Evolutionary conservation across 164 flowering plant species (phyloP).

Genomic region (Paratinospora sagittata): DNA sequence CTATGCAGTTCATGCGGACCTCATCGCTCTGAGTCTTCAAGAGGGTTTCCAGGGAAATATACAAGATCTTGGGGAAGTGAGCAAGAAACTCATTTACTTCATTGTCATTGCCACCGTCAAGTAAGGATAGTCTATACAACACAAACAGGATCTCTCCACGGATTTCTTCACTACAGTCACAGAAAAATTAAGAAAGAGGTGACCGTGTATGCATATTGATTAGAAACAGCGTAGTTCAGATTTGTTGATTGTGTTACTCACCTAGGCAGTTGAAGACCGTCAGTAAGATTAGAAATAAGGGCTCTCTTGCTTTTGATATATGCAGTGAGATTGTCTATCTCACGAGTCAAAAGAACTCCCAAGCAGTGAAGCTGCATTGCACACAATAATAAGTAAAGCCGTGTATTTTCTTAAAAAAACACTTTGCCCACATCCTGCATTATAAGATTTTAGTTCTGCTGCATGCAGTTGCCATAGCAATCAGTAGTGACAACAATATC

Average conservation of each 20-base stretch:
- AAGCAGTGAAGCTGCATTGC: constrained; percentile 80
- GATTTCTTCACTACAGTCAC: constrained; percentile 64
- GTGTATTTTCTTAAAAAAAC: background rate
- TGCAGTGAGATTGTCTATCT: constrained; percentile 27
- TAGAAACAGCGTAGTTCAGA: background rate
- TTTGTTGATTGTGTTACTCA: constrained; percentile 24
- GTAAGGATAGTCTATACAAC: constrained; percentile 51
- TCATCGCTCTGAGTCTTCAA: constrained; percentile 79
- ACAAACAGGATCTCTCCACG: constrained; percentile 85
- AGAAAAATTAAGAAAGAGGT: too few species aligned
- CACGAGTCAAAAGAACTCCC: constrained; percentile 57
- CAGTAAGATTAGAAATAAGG: constrained; percentile 51
- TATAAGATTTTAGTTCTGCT: too few species aligned
- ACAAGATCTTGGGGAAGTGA: constrained; percentile 50
- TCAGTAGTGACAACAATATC: background rate
- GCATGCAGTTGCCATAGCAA: too few species aligned
- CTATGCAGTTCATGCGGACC: constrained; percentile 77
- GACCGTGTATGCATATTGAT: background rate
- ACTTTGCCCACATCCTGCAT: too few species aligned
- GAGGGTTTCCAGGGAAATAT: constrained; percentile 62
- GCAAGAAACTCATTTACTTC: constrained; percentile 35
- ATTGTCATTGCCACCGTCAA: constrained; percentile 20
- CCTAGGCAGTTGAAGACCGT: constrained; percentile 84
- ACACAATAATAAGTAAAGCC: background rate
- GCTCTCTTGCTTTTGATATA: constrained; percentile 47